Evolutionary conservation across 495 filamentous ascomycete genomes (phyloP), one percentile per base, ranked within the genome.

Genomic region (Lasiosphaeria ovina): DNA sequence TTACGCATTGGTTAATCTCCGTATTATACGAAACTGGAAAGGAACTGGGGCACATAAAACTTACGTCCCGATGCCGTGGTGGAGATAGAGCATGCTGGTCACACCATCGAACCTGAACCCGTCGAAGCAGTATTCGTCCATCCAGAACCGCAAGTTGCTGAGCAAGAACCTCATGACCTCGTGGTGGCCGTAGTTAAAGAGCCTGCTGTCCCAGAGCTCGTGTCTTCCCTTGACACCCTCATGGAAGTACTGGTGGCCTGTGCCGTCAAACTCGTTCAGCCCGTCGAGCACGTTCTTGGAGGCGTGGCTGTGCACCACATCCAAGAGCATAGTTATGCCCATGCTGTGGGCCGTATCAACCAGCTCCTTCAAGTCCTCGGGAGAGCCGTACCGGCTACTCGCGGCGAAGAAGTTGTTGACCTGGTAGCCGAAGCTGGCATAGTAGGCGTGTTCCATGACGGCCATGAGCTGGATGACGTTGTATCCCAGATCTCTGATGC

Each of bases 391-490:
- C 62, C 94, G 87, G 73, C 93, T 97, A 72, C 93, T 97, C 1
- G 92, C 93, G 44, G 94, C 95, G 69, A 98, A 98, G 82, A 98
- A 98, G 76, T 89, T 97, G 75, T 97, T 98, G 66, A 98, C 85
- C 71, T 98, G 94, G 74, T 98, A 98, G 38, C 94, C 94, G 68
- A 98, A 98, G 66, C 93, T 97, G 63, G 94, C 94, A 74, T 98
- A 98, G 79, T 98, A 98, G 34, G 94, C 93, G 76, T 98, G 94
- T 72, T 98, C 94, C 91, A 98, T 98, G 66, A 98, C 83, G 45
- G 94, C 94, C 94, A 98, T 98, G 64, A 98, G 80, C 74, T 98
- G 94, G 66, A 98, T 97, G 45, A 93, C 89, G 77, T 98, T 97
- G 77, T 98, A 98, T 57, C 93, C 94, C 57, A 97, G 81, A 66